Conservation (phyloP, 2,329 filamentous ascomycete species). For the Exserohilum turcica region DNA sequence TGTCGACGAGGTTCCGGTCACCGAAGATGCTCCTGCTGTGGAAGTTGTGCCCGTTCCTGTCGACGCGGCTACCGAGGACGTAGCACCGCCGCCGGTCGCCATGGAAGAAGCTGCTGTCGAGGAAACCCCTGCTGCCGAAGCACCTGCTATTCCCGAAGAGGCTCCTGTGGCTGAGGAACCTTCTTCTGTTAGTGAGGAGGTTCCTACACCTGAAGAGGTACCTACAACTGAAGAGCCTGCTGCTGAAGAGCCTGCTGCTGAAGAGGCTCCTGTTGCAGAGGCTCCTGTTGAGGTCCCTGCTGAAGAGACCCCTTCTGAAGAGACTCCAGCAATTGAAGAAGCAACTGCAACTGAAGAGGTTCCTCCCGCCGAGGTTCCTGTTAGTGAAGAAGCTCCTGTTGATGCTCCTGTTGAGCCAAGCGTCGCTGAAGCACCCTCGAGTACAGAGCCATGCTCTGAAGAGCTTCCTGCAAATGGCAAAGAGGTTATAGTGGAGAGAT, state of each 20-base stretch:
- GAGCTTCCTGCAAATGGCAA: background rate
- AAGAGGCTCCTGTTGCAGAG: background rate
- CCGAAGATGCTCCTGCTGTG: background rate
- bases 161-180: slow-evolving; percentile 5
- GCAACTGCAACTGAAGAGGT: background rate
- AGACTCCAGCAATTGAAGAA: background rate
- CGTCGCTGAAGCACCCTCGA: background rate
- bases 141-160: no score
- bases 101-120: background rate
- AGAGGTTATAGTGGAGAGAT: background rate
- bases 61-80: background rate
- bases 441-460: background rate
- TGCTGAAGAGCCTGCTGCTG: background rate
- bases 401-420: background rate
- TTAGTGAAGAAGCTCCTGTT: background rate
- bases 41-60: background rate
- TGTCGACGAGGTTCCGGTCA: background rate
- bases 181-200: background rate
- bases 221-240: no score
- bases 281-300: background rate
- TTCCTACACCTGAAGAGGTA: background rate
- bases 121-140: background rate
- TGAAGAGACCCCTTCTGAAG: background rate
- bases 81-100: background rate
- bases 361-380: background rate